These are phyloP conservation scores for Globomyces sp. DNA, from an alignment of 371 early-diverging fungal species.

Conservation along the genomic window DNA sequence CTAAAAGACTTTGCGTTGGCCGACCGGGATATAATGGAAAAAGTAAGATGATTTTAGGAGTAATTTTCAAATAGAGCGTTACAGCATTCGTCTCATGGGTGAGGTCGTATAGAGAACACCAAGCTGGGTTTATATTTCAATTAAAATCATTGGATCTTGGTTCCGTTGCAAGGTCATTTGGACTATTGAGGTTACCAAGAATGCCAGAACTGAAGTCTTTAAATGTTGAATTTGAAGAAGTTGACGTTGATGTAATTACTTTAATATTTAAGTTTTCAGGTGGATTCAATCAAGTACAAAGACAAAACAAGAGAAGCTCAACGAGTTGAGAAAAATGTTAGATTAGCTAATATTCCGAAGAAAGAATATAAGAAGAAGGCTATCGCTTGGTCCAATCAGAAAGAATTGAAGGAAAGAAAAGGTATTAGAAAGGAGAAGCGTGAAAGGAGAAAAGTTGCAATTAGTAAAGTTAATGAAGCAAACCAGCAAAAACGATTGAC, in stretches of 20 bases:
- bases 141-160: conserved; percentile 78
- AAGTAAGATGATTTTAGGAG: conserved; percentile 7
- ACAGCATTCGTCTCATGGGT: conserved; percentile 89
- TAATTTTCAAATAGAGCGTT: conserved; percentile 46
- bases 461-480: conserved; percentile 21
- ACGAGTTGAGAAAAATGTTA: conserved; percentile 48
- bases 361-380: conserved; percentile 23
- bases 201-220: conserved; percentile 86
- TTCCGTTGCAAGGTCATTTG: conserved; percentile 72
- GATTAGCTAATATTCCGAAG: conserved; percentile 35
- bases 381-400: conserved; percentile 72
- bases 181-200: conserved; percentile 76
- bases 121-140: conserved; percentile 87
- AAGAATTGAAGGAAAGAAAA: conserved; percentile 63
- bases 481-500: no score
- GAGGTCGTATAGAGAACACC: conserved; percentile 88
- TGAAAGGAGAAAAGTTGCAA: conserved; percentile 45
- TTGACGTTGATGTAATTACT: conserved; percentile 53
- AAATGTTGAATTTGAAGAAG: conserved; percentile 47
- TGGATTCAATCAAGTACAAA: conserved; percentile 60
- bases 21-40: conserved; percentile 41
- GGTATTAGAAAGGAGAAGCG: conserved; percentile 67
- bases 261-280: conserved; percentile 19
- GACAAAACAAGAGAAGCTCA: conserved; percentile 77
- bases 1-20: conserved; percentile 13